Evolutionary conservation across 2,329 filamentous ascomycete genomes (phyloP).

Genomic region (Fusarium illudens): DNA sequence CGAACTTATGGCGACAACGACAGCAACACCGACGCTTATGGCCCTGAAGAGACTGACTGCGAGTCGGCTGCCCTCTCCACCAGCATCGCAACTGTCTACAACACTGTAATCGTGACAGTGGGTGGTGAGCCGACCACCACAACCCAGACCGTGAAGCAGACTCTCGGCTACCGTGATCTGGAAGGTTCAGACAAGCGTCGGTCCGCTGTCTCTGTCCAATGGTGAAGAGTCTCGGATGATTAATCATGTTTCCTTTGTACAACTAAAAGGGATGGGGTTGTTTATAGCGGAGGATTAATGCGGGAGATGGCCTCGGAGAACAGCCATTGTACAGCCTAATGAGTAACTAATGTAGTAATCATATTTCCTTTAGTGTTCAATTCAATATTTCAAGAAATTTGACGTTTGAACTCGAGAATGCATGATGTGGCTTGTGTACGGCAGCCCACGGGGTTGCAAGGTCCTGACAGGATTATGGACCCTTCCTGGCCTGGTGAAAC

Average conservation of each 20-base stretch:
- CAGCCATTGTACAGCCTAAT: slow-evolving; percentile 14
- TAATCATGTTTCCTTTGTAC: background rate
- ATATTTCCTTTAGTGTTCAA: slow-evolving; percentile 3
- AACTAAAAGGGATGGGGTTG: slow-evolving; percentile 2
- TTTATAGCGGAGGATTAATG: background rate
- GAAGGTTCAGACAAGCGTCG: slow-evolving; percentile 17
- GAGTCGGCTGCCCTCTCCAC: slow-evolving; percentile 39
- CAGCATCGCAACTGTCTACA: slow-evolving; percentile 47
- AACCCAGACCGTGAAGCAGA: slow-evolving; percentile 5
- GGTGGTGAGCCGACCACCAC: slow-evolving; percentile 18
- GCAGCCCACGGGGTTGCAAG: too few relatives aligned
- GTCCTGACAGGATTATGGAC: too few relatives aligned
- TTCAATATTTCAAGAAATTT: background rate
- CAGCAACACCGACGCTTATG: slow-evolving; percentile 18
- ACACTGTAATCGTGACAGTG: slow-evolving; percentile 48
- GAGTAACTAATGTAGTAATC: slow-evolving; percentile 22
- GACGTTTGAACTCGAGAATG: background rate
- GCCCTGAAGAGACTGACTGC: slow-evolving; percentile 32
- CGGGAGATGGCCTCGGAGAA: background rate
- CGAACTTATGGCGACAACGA: slow-evolving; percentile 21
- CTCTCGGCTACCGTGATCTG: background rate
- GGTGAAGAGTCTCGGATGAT: slow-evolving; percentile 12
- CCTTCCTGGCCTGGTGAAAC: too few relatives aligned
- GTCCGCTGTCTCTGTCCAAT: slow-evolving; percentile 20
- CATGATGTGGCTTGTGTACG: too few relatives aligned